Evolutionary conservation across 441 rosid genomes (phyloP), one percentile per base, ranked within the genome.

Genomic region (Pelargonium citronellum): DNA sequence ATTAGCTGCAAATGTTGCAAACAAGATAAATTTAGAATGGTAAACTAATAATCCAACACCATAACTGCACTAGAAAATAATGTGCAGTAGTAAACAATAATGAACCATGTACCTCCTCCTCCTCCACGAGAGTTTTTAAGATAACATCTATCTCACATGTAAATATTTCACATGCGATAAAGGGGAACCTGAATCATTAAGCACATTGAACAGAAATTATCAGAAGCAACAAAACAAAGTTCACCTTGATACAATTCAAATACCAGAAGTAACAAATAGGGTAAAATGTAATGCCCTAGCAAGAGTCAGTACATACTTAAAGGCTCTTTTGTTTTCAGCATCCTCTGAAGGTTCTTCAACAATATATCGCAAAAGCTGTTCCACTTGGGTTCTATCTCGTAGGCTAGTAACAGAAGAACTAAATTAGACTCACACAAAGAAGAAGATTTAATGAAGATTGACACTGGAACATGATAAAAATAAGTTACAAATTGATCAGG

Each of bases 101-200:
- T 58, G 41, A 67, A 65, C 12, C 37, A 7, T 46, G 51, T 49
- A 91, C 99, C 97, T 93, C 88, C 73, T 93, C 96, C 49, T 96
- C 99, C 79, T 93, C 99, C 68, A 91, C 93, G 75, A 96, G 68
- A 34, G 96, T 86, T 79, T 86, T 92, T 17, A 95, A 84, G 73
- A 95, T 91, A 65, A 89, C 94, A 72, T 95, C 98, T 77, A 96
- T 92, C 79, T 95, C 99, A 58, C 99, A 96, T 2, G 98, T 93
- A 72, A 96, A 91, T 67, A 96, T 86, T 90, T 96, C 99, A 66
- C 98, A 93, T 51, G 99, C 80, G 75, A 96, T 83, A 74, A 90
- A 93, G 0, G 99, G 99, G 74, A 91, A 96, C 96, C 99, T 96
- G 77, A 17, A 70, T 44, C 64, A 69, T 66, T 12, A 58, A 67